Evolutionary conservation across 192 early-diverging fungal species (phyloP), one percentile per base, ranked within the genome.

Genomic region (Podila epicladia): DNA sequence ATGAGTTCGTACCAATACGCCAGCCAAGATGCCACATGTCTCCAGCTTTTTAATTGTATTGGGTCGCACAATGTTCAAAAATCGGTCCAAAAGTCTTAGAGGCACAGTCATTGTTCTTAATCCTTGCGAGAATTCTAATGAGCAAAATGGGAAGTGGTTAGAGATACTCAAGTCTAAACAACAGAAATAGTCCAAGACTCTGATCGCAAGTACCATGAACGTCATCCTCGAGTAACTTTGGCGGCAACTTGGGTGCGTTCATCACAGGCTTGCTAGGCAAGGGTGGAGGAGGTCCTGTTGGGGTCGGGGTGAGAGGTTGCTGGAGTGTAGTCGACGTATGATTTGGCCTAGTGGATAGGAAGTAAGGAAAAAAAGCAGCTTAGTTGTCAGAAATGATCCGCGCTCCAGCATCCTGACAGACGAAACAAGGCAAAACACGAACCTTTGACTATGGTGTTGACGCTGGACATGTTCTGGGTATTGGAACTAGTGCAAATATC

Each of bases 11-110:
- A 93, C 88, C 69, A 96, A 77, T 49, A 73, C 86, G 35, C 96
- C 96, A 65, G 89, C 93, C 15, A 97, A 83, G 22, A 97, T 91
- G 5, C 93, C 96, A 80, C 95, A 96, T 2, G 96, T 97, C 70
- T 97, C 96, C 22, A 97, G 76, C 68, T 97, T 97, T 26, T 86
- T 85, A 5, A 64, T 65, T 1, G 96, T 97, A 75, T 97, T 96
- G 8, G 41, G 41, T 11, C 74, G 67, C 1, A 96, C 95, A 64
- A 96, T 89, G 58, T 84, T 82, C 37, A 94, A 71, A 62, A 97
- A 97, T 35, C 86, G 85, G 3, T 91, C 87, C 11, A 92, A 75
- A 29, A 97, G 77, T 9, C 85, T 82, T n/a, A 75, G 69, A 41
- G 95, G 95, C 19, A 96, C 67, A 58, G 85, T 82, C 31, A 96